Evolutionary conservation across 805 yeast species (phyloP).

Genomic region (Suhomyces tanzawaensis): DNA sequence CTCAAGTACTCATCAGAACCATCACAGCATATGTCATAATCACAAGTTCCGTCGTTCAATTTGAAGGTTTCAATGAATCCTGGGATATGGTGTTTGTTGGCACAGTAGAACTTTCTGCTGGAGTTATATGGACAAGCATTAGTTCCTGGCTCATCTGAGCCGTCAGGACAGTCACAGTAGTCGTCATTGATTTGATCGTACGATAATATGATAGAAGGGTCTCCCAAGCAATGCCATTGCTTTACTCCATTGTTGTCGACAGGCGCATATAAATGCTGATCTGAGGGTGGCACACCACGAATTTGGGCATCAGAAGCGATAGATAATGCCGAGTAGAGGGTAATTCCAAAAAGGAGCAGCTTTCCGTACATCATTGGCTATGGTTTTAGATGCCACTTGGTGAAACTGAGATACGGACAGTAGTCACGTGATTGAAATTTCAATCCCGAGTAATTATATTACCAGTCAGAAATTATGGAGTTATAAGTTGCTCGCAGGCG

Average conservation of each 20-base stretch:
- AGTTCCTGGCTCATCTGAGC: slow-evolving; percentile 96
- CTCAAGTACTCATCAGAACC: slow-evolving; percentile 77
- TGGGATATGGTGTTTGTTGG: slow-evolving; percentile 67
- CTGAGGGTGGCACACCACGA: slow-evolving; percentile 10
- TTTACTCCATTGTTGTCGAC: slow-evolving; percentile 31
- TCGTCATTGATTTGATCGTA: slow-evolving; percentile 76
- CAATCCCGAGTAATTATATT: too few relatives aligned
- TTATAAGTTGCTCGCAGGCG: too few relatives aligned
- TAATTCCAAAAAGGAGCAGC: too few relatives aligned
- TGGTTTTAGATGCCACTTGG: too few relatives aligned
- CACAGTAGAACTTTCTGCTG: slow-evolving; percentile 62
- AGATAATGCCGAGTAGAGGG: slow-evolving; percentile 1
- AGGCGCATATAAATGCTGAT: slow-evolving; percentile 48
- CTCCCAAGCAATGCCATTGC: slow-evolving; percentile 64
- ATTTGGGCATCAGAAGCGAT: slow-evolving; percentile 1
- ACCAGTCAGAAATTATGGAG: too few relatives aligned
- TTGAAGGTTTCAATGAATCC: slow-evolving; percentile 60
- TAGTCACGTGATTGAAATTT: too few relatives aligned
- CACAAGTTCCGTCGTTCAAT: slow-evolving; percentile 91
- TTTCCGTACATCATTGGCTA: too few relatives aligned
- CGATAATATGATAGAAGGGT: slow-evolving; percentile 63
- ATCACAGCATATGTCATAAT: slow-evolving; percentile 86
- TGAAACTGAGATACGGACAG: too few relatives aligned
- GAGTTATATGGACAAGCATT: slow-evolving; percentile 58
- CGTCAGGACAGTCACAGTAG: slow-evolving; percentile 96